These are phyloP conservation scores for Sordariomycetes sp. DNA, from an alignment of 2,329 filamentous ascomycete species.

Conservation along the genomic window DNA sequence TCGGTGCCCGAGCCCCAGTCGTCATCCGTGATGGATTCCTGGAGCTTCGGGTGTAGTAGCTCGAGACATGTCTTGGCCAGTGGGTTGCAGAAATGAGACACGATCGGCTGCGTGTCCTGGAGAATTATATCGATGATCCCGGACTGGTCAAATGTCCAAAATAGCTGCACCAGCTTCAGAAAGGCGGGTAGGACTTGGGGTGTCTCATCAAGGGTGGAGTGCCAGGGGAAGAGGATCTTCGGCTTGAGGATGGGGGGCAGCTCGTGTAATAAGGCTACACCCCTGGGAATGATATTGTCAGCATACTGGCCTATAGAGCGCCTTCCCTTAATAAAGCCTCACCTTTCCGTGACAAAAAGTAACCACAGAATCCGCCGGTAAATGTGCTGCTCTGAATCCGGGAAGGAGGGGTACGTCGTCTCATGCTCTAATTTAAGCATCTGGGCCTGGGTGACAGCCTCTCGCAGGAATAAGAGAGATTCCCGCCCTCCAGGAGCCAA, in stretches of 20 bases:
- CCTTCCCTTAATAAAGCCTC: constrained; percentile 3
- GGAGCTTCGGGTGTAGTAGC: constrained; percentile 25
- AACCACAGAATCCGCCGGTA: constrained; percentile 31
- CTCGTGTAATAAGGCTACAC: constrained; percentile 35
- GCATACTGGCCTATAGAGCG: neutral
- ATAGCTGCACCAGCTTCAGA: constrained; percentile 31
- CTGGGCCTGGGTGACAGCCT: constrained; percentile 37
- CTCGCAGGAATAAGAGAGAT: constrained; percentile 32
- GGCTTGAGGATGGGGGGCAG: constrained; percentile 29
- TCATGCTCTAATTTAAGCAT: constrained; percentile 29
- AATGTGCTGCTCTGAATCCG: constrained; percentile 25
- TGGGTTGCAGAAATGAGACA: neutral
- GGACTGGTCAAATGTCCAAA: constrained; percentile 35
- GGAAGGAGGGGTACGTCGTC: constrained; percentile 20
- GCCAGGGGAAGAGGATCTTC: constrained; percentile 21
- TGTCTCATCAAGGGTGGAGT: constrained; percentile 21
- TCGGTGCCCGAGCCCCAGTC: constrained; percentile 25
- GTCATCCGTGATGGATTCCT: constrained; percentile 22
- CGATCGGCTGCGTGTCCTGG: constrained; percentile 19
- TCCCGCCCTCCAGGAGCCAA: constrained; percentile 27
- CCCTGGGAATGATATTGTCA: constrained; percentile 13
- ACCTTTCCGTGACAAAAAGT: constrained; percentile 31
- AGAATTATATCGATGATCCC: constrained; percentile 30
- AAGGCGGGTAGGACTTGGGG: constrained; percentile 32
- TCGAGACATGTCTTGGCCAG: constrained; percentile 15